Evolutionary conservation across 2,329 filamentous ascomycete species (phyloP), one percentile per base, ranked within the genome.

Genomic region (Alternaria sp.): DNA sequence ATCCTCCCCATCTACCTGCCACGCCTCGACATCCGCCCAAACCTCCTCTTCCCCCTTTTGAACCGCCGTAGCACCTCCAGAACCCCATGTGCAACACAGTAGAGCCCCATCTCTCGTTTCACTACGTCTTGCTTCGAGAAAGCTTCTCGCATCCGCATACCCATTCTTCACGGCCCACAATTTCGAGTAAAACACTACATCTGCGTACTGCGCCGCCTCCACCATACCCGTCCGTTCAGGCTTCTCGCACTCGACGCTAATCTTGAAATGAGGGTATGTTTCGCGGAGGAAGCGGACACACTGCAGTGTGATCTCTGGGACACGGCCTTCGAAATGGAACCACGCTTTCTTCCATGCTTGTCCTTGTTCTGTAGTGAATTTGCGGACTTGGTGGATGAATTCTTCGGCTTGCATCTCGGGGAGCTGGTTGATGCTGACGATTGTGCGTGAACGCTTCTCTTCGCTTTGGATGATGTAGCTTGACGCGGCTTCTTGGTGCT

Each of bases 311-410:
- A 88, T 87, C 47, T 87, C 84, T 43, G 89, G 88, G 59, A 88
- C 87, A 57, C 90, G 87, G 63, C 91, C 91, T 87, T 93, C 90
- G 69, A 92, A 93, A 81, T 93, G 91, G 81, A 88, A 91, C 90
- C 89, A 92, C 7, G 65, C 68, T 36, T 28, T 32, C 19, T 57
- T n/a, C 23, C 47, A 47, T 5, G 5, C 26, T 5, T 40, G 46
- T 7, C 53, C 54, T 4, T 25, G 11, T 19, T 47, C 10, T 7
- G 28, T 19, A 28, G 4, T 51, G 19, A 19, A 57, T n/a, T 6
- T 32, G 1, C 17, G 15, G 11, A 61, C 47, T 25, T 45, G 26
- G 8, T 50, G 52, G 5, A 23, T 72, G 63, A 93, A 92, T 77
- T 93, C 91, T 8, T 80, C 80, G 5, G 79, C 66, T 6, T 84